These are phyloP conservation scores for Pezicula carpinea DNA, from an alignment of 2,329 filamentous ascomycete genomes.

Conservation along the genomic window DNA sequence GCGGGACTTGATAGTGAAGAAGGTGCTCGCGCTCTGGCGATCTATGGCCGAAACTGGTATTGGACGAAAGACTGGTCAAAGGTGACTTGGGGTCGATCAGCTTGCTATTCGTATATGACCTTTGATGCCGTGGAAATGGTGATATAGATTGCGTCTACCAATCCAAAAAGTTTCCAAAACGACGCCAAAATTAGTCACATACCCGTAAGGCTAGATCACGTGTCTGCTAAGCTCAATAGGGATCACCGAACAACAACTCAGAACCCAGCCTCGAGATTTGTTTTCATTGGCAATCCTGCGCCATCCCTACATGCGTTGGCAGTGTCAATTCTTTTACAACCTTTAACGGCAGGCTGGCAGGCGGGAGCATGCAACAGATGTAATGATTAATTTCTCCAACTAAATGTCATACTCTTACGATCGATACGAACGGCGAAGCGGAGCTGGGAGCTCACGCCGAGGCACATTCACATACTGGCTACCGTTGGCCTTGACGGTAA, in stretches of 20 bases:
- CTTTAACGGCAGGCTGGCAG: neutral
- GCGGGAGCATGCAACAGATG: constrained; percentile 8
- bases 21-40: no score
- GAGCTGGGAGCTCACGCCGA: constrained; percentile 45
- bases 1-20: neutral
- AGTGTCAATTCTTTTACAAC: neutral
- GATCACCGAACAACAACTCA: neutral
- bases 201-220: no score
- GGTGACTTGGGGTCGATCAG: no score
- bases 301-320: constrained; percentile 8
- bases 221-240: neutral
- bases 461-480: constrained; percentile 79
- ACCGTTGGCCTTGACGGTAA: constrained; percentile 80
- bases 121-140: no score
- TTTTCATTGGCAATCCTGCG: constrained; percentile 11
- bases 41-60: no score
- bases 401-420: constrained; percentile 65
- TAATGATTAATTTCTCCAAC: constrained; percentile 19
- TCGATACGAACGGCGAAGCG: constrained; percentile 40
- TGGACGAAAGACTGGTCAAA: no score
- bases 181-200: no score
- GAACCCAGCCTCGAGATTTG: constrained; percentile 12
- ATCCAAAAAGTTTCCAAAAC: no score
- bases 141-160: no score
- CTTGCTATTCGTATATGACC: no score